phyloP scores from a whole-genome alignment of 2,329 filamentous ascomycete genomes.

The Pezicula neosporulosa region DNA sequence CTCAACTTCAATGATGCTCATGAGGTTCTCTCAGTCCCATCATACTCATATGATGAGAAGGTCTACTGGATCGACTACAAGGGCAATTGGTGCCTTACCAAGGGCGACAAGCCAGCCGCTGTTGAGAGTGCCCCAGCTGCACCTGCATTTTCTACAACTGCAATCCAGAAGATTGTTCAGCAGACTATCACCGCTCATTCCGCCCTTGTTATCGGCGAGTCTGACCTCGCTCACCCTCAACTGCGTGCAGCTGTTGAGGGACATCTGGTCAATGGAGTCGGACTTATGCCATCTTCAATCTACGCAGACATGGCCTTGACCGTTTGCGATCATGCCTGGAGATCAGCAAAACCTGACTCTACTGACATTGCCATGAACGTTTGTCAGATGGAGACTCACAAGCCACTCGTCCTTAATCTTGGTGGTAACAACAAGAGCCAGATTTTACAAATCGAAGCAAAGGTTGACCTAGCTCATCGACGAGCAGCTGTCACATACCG shows the following conservation, averaged over 20 bases:
- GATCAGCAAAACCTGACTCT: constrained; percentile 53
- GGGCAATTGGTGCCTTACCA: constrained; percentile 59
- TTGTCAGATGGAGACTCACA: constrained; percentile 63
- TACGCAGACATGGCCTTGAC: constrained; percentile 61
- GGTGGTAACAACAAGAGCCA: constrained; percentile 6
- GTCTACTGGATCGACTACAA: constrained; percentile 44
- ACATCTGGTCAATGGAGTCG: constrained; percentile 55
- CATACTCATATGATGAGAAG: constrained; percentile 60
- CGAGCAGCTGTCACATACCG: constrained; percentile 10
- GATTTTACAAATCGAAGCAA: constrained; percentile 14
- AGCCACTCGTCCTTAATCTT: constrained; percentile 48
- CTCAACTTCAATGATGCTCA: constrained; percentile 49
- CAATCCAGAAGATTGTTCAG: constrained; percentile 38
- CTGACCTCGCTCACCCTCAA: constrained; percentile 49
- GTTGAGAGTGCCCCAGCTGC: constrained; percentile 48
- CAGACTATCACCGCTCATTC: constrained; percentile 45
- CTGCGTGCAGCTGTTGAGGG: constrained; percentile 52
- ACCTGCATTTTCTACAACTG: constrained; percentile 8
- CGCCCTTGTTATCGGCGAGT: constrained; percentile 49
- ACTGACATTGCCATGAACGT: constrained; percentile 59
- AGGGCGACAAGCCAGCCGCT: constrained; percentile 48
- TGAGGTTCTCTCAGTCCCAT: constrained; percentile 51
- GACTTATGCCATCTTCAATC: constrained; percentile 47
- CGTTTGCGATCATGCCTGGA: constrained; percentile 61
- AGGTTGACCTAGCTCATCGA: constrained; percentile 10